Percentiles rank a stretch among this genome's conserved stretches.
These are phyloP conservation scores for Penicillium glabrum DNA, from an alignment of 2,329 filamentous ascomycete species.

Conservation along the genomic window DNA sequence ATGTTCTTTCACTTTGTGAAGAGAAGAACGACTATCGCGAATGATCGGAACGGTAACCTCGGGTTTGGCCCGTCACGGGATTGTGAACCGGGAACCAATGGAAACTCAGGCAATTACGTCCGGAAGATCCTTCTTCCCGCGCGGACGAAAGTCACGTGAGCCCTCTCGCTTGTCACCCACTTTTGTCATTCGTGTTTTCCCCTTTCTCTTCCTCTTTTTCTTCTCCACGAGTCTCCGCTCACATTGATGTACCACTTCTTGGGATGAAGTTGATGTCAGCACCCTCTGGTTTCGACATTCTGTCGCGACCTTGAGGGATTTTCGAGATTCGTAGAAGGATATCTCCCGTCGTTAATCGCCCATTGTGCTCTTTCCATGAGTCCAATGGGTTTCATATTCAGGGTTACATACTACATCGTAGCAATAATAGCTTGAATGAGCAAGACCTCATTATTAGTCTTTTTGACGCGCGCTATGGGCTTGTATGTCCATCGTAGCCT, in stretches of 20 bases:
- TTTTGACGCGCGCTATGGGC: background rate
- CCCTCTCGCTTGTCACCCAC: conserved; percentile 17
- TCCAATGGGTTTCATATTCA: conserved; percentile 51
- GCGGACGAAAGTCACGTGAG: background rate
- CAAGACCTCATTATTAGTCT: background rate
- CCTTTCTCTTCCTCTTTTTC: conserved; percentile 21
- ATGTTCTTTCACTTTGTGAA: conserved; percentile 14
- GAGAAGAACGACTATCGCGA: conserved; percentile 25
- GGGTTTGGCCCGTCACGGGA: conserved; percentile 40
- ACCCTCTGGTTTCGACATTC: conserved; percentile 47
- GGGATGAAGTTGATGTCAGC: conserved; percentile 42
- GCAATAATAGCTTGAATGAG: background rate
- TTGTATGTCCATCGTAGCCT: background rate
- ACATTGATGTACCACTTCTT: conserved; percentile 34
- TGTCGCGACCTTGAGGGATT: conserved; percentile 44
- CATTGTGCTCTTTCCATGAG: conserved; percentile 48
- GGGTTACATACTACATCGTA: conserved; percentile 41
- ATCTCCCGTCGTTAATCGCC: conserved; percentile 51
- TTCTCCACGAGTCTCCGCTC: conserved; percentile 40
- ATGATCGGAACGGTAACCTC: conserved; percentile 42
- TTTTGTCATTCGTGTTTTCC: conserved; percentile 7
- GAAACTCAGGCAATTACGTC: conserved; percentile 30
- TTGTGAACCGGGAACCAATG: conserved; percentile 33
- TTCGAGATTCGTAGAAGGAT: conserved; percentile 43
- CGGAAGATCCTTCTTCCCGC: conserved; percentile 40